Conservation (phyloP, 2,329 filamentous ascomycete genomes). For the Curvularia verruculosa region DNA sequence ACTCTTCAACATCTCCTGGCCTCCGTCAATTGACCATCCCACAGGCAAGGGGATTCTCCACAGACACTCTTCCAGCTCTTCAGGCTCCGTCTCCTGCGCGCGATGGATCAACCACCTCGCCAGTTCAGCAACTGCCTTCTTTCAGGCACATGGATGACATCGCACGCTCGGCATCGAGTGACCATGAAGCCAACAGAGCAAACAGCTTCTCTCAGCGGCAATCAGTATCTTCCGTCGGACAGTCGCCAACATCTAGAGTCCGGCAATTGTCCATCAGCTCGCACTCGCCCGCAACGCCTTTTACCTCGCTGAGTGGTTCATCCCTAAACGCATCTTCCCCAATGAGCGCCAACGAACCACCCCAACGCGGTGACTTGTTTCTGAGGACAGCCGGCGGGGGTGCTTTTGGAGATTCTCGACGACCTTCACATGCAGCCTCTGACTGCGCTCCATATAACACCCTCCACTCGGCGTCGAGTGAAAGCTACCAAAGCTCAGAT, state of each 20-base stretch:
- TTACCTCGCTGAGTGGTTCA: conserved; percentile 39
- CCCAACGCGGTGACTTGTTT: conserved; percentile 39
- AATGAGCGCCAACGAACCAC: conserved; percentile 37
- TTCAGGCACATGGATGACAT: conserved; percentile 46
- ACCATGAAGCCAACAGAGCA: conserved; percentile 35
- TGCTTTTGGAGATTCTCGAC: conserved; percentile 38
- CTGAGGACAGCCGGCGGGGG: conserved; percentile 38
- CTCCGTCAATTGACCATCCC: conserved; percentile 44
- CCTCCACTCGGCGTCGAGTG: conserved; percentile 40
- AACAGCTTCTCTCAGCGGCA: conserved; percentile 43
- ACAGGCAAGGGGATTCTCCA: conserved; percentile 31
- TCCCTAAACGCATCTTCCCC: conserved; percentile 43
- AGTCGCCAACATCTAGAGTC: conserved; percentile 44
- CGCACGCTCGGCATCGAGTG: conserved; percentile 41
- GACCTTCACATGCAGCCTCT: conserved; percentile 47
- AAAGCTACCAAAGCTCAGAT: conserved; percentile 48
- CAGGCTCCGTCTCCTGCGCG: conserved; percentile 42
- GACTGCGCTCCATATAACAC: conserved; percentile 41
- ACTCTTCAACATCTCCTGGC: conserved; percentile 36
- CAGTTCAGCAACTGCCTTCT: conserved; percentile 41
- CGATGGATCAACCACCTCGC: conserved; percentile 36
- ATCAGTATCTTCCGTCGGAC: conserved; percentile 45
- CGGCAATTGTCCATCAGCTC: conserved; percentile 45
- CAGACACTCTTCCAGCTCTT: conserved; percentile 45
- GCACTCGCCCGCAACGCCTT: conserved; percentile 40